Evolutionary conservation across 441 rosid species (phyloP).

Genomic region (Erysimum pusillum): DNA sequence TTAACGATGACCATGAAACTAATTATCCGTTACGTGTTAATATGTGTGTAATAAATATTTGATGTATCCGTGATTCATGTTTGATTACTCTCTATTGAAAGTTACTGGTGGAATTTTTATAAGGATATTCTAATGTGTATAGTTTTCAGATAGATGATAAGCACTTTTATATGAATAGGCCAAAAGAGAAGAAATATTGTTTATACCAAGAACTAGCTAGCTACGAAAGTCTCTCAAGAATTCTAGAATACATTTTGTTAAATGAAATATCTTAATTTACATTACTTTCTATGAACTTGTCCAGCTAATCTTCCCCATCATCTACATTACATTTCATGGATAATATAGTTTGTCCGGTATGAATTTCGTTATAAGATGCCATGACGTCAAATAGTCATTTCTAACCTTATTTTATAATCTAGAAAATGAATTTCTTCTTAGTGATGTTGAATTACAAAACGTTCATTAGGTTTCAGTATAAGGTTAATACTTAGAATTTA

Average conservation of each 20-base stretch:
- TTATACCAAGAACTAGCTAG: neutral
- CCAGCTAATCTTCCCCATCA: neutral
- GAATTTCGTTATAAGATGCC: neutral
- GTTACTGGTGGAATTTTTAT: slow-evolving; percentile 14
- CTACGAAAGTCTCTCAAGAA: slow-evolving; percentile 12
- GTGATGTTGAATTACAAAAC: neutral
- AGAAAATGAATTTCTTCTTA: neutral
- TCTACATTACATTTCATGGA: neutral
- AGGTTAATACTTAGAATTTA: neutral
- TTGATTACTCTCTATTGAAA: slow-evolving; percentile 19
- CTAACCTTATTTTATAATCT: no score
- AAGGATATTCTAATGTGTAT: slow-evolving; percentile 16
- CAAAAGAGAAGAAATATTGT: neutral
- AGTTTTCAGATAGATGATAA: neutral
- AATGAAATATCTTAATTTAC: neutral
- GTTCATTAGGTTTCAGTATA: neutral
- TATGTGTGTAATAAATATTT: slow-evolving; percentile 26
- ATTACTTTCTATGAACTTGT: neutral
- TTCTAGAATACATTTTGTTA: neutral
- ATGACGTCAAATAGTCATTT: neutral
- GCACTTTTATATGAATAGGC: neutral
- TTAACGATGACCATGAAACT: slow-evolving; percentile 32
- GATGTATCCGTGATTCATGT: neutral
- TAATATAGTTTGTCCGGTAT: neutral
- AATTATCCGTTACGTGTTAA: slow-evolving; percentile 29